Evolutionary conservation across 163 green algal genomes (phyloP), one percentile per base, ranked within the genome.

Genomic region (Prototheca wickerhamii): DNA sequence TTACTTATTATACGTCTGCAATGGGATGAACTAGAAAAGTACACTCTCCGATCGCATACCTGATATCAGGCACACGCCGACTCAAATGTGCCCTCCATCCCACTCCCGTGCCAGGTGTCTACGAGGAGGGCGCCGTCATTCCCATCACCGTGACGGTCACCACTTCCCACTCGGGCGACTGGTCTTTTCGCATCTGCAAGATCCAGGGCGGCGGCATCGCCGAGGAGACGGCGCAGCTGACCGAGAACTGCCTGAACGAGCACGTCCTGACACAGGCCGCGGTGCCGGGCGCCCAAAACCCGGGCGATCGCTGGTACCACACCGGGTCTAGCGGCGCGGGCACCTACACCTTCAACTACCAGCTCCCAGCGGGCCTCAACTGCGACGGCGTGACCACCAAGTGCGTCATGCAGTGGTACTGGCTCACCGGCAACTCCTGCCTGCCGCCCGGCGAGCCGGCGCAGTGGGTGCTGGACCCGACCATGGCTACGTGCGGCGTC

Each of bases 351-450:
- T 43, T 64, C 25, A 34, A 35, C 1, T 70, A 65, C 60, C 63
- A 77, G 56, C 70, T 77, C 12, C 68, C 68, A 0, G 17, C 43
- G 25, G 54, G 31, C 2, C 56, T 76, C 12, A 63, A 25, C 35
- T 76, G 69, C 58, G 69, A 76, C 31, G 69, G 69, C 23, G 44
- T 55, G 18, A 33, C 55, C 4, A 51, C 53, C 25, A 59, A 35
- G 50, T 76, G 69, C 25, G 37, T 76, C 25, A 17, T 76, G 32
- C 69, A 77, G 43, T 77, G 59, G 59, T 58, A 70, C 28, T 77
- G 33, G 4, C 21, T 70, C 10, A 68, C 62, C n/a, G 62, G 42
- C 6, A 68, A 68, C 52, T 49, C 34, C 33, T 68, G 62, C 62
- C 56, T 60, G 23, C 62, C 62, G 4, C 51, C 52, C 33, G 35